Evolutionary conservation across 768 basidiomycete genomes (phyloP).

Genomic region (Pisolithus sp.): DNA sequence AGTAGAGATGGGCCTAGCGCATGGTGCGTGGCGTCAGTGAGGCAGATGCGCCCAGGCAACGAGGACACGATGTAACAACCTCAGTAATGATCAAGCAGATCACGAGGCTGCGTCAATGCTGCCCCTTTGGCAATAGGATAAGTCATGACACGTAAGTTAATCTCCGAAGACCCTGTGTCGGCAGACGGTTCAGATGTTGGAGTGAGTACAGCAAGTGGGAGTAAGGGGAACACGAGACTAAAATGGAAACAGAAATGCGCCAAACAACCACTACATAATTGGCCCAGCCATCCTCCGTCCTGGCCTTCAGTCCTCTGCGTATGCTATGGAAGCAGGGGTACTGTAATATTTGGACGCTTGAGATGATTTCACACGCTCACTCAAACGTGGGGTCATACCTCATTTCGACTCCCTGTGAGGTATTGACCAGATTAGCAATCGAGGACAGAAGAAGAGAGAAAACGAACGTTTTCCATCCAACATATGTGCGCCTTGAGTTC

Average conservation of each 20-base stretch:
- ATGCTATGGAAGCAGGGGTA: conserved; percentile 17
- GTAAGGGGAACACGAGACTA: too few species aligned
- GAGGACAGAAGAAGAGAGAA: neutral
- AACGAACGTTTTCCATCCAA: conserved; percentile 34
- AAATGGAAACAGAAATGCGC: too few species aligned
- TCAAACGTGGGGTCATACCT: neutral
- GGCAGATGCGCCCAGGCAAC: conserved; percentile 4
- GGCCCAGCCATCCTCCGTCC: too few species aligned
- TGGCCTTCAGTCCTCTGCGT: conserved; percentile 7
- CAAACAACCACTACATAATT: too few species aligned
- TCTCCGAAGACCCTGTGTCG: neutral
- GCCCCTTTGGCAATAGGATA: neutral
- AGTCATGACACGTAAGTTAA: too few species aligned
- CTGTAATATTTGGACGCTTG: conserved; percentile 3
- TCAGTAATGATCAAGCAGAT: conserved; percentile 1
- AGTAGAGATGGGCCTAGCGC: neutral
- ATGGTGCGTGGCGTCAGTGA: conserved; percentile 9
- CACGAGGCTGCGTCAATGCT: conserved; percentile 3
- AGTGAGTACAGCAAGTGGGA: too few species aligned
- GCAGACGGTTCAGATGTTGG: too few species aligned
- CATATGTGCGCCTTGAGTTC: conserved; percentile 41
- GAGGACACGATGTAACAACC: conserved; percentile 4
- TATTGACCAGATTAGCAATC: neutral
- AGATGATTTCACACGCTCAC: neutral
- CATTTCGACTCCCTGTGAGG: conserved; percentile 11